A percentile compares a stretch with the other conserved stretches of the same genome.
These are phyloP conservation scores for Chaetomium sp. DNA, from an alignment of 2,329 filamentous ascomycete genomes.

Conservation along the genomic window DNA sequence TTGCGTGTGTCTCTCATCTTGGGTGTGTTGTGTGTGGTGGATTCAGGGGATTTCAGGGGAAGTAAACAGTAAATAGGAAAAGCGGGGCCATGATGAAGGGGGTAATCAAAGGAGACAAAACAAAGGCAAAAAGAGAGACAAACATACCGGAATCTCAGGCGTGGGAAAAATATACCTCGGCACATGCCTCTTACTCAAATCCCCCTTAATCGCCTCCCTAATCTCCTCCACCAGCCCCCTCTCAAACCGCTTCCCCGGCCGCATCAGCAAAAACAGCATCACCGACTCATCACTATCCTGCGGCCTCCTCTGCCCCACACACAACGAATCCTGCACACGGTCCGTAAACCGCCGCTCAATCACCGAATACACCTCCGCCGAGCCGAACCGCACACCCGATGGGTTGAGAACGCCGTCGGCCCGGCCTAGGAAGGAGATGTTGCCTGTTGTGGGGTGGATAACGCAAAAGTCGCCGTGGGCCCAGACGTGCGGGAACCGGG, in stretches of 20 bases:
- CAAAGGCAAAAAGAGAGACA: neutral
- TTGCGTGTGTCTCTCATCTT: neutral
- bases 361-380: slow-evolving; percentile 72
- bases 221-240: slow-evolving; percentile 49
- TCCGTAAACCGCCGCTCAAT: slow-evolving; percentile 59
- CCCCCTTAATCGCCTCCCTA: slow-evolving; percentile 57
- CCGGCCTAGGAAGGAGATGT: slow-evolving; percentile 60
- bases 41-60: too few relatives aligned
- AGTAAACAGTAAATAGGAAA: neutral
- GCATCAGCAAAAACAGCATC: slow-evolving; percentile 51
- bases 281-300: slow-evolving; percentile 48
- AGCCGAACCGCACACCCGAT: slow-evolving; percentile 70
- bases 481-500: slow-evolving; percentile 63
- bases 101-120: too few relatives aligned
- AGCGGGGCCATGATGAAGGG: neutral
- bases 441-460: slow-evolving; percentile 60
- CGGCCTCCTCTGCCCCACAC: slow-evolving; percentile 68
- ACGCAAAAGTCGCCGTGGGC: slow-evolving; percentile 76
- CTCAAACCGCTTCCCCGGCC: slow-evolving; percentile 50
- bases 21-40: too few relatives aligned
- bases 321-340: slow-evolving; percentile 64
- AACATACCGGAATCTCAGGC: slow-evolving; percentile 68
- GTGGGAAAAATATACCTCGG: slow-evolving; percentile 75
- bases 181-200: slow-evolving; percentile 67
- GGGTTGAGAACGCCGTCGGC: slow-evolving; percentile 78